Conservation (phyloP, 2,329 filamentous ascomycete species). For the Ophiocordyceps camponoti-rufipedis region DNA sequence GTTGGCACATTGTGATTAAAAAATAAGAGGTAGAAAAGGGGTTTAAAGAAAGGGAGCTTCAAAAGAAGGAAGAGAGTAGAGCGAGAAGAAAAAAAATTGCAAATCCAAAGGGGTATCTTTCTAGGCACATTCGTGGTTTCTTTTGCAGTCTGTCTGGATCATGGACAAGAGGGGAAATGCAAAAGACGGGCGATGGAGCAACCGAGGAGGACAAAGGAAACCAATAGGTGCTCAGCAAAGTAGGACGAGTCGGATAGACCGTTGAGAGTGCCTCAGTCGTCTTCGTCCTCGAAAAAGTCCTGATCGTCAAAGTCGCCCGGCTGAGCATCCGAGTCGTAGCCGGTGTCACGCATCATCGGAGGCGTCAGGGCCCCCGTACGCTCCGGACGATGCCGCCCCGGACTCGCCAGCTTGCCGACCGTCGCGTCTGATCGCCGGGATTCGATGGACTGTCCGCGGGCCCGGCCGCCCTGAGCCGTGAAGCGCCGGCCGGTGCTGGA, state of each 20-base stretch:
- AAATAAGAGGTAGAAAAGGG: not conserved
- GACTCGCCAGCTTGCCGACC: slow-evolving; percentile 19
- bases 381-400: slow-evolving; percentile 20
- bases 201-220: not conserved
- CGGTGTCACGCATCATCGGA: slow-evolving; percentile 39
- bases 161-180: not conserved
- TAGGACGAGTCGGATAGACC: not conserved
- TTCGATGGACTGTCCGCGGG: slow-evolving; percentile 12
- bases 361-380: slow-evolving; percentile 32
- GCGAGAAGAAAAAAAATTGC: slow-evolving; percentile 1
- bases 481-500: slow-evolving; percentile 39
- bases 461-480: slow-evolving; percentile 22
- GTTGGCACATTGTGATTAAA: too few relatives aligned
- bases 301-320: slow-evolving; percentile 41
- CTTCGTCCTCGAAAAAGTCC: slow-evolving; percentile 36
- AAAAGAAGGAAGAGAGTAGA: not conserved
- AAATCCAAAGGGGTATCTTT: slow-evolving; percentile 21
- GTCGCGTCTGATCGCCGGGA: slow-evolving; percentile 21
- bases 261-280: not conserved
- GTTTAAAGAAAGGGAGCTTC: not conserved
- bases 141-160: slow-evolving; percentile 9
- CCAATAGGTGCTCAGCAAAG: not conserved
- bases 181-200: not conserved
- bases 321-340: slow-evolving; percentile 43
- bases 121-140: slow-evolving; percentile 9